Conservation (phyloP, 495 filamentous ascomycete genomes). For the Annulohypoxylon maeteangense region DNA sequence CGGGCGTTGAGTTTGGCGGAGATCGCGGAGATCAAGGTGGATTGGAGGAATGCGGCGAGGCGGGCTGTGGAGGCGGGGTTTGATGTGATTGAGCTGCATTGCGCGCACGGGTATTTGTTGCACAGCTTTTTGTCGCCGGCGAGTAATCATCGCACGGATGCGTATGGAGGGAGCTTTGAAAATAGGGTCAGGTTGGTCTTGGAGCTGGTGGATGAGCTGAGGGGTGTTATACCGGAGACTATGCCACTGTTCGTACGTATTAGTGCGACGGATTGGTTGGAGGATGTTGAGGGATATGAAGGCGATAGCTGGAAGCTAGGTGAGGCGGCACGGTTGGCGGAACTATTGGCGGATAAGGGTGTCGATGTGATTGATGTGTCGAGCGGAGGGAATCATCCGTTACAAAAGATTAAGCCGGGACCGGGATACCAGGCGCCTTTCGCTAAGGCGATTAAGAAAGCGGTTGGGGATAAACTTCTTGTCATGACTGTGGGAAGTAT, state of each 20-base stretch:
- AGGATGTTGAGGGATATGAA: slow-evolving; percentile 49
- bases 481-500: slow-evolving; percentile 73
- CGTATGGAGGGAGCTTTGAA: slow-evolving; percentile 67
- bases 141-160: slow-evolving; percentile 68
- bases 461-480: slow-evolving; percentile 64
- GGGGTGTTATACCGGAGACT: slow-evolving; percentile 59
- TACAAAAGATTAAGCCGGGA: slow-evolving; percentile 65
- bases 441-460: slow-evolving; percentile 66
- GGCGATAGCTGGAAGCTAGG: slow-evolving; percentile 64
- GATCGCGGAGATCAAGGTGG: slow-evolving; percentile 58
- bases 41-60: slow-evolving; percentile 63
- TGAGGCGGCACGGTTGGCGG: slow-evolving; percentile 65
- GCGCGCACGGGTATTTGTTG: slow-evolving; percentile 68
- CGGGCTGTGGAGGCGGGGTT: slow-evolving; percentile 64
- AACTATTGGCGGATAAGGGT: slow-evolving; percentile 62
- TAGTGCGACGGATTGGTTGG: slow-evolving; percentile 73
- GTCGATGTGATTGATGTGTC: slow-evolving; percentile 75
- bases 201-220: slow-evolving; percentile 59
- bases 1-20: slow-evolving; percentile 63
- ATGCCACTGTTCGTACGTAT: slow-evolving; percentile 73
- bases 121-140: slow-evolving; percentile 68
- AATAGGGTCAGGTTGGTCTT: slow-evolving; percentile 65
- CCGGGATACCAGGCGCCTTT: slow-evolving; percentile 71
- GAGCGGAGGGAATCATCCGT: slow-evolving; percentile 66
- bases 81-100: slow-evolving; percentile 66